Evolutionary conservation across 73 alveolate genomes (phyloP), one percentile per base, ranked within the genome.

Genomic region (Paramecium primaurelia): DNA sequence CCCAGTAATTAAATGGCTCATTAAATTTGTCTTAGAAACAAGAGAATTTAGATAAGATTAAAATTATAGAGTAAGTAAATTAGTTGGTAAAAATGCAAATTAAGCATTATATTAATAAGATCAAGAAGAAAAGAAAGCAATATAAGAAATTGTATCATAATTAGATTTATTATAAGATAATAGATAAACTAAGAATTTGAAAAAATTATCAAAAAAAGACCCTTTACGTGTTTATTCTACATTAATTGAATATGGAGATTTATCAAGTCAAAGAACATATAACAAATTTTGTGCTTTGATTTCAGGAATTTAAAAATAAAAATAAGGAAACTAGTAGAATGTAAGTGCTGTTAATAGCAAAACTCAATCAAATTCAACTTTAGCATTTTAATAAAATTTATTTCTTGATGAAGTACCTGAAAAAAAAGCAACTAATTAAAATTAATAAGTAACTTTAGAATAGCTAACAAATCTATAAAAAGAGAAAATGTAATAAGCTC

Each of bases 1-100:
- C 93, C 99, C 99, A 32, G 95, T 95, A 11, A 84, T 98, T 32
- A 95, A 95, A 93, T 98, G 99, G 99, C 97, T 98, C 11, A 95
- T 97, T 60, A 95, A 97, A 92, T 93, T 94, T 90, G 97, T 98
- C 85, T 86, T 96, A 88, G 98, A 97, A 97, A 96, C 99, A 95
- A 94, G 98, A 96, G 92, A 96, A 98, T 92, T 95, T 96, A 83
- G 98, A 94, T 34, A 89, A 93, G 93, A 98, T 94, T 92, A 96
- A 94, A 96, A 97, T 96, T 92, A 96, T 75, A 86, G 98, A 92
- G 59, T 26, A 92, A 45, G 91, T 92, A 59, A 89, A 71, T 71
- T 71, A 16, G 92, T 89, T 45, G 94, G 94, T 45, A 89, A 89
- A 90, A 94, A 88, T 95, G 92, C 86, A 37, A 68, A 32, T 71